Percentiles rank a stretch among this genome's conserved stretches.
phyloP scores from a whole-genome alignment of 1,139 yeast genomes.

The Lodderomyces margitis region DNA sequence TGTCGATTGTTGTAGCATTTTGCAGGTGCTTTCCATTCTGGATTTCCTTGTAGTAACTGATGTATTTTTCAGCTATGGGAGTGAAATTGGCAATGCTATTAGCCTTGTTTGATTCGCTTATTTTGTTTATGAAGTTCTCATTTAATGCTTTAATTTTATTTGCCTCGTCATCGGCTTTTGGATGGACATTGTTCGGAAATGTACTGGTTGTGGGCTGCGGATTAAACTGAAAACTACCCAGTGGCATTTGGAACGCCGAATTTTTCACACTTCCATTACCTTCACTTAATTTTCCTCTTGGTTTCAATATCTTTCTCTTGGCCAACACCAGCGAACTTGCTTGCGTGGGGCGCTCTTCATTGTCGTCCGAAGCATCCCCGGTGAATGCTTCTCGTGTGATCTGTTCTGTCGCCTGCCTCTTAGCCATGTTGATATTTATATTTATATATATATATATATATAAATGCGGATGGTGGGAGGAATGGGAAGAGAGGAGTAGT shows the following conservation, averaged over 20 bases:
- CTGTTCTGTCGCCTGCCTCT: conserved; percentile 64
- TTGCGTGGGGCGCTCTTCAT: conserved; percentile 34
- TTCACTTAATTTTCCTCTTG: conserved; percentile 33
- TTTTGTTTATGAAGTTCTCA: conserved; percentile 53
- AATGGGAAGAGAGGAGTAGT: too few species aligned
- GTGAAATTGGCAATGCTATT: conserved; percentile 60
- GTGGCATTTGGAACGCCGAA: conserved; percentile 4
- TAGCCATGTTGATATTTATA: conserved; percentile 44
- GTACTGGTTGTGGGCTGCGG: conserved; percentile 1
- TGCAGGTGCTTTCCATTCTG: conserved; percentile 15
- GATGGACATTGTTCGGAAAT: not conserved
- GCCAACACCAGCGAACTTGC: conserved; percentile 70
- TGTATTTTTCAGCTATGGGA: conserved; percentile 58
- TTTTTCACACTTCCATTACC: conserved; percentile 4
- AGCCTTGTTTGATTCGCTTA: conserved; percentile 40
- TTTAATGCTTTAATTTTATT: conserved; percentile 66
- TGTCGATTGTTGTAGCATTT: not conserved
- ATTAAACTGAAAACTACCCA: not conserved
- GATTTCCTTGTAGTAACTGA: conserved; percentile 50
- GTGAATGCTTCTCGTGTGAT: conserved; percentile 45
- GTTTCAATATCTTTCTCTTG: conserved; percentile 63
- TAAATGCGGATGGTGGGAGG: too few species aligned
- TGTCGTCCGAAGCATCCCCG: conserved; percentile 28
- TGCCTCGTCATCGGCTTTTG: conserved; percentile 21
- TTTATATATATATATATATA: too few species aligned